phyloP scores from a whole-genome alignment of 2,329 filamentous ascomycete species.

The Aspergillus vadensis region DNA sequence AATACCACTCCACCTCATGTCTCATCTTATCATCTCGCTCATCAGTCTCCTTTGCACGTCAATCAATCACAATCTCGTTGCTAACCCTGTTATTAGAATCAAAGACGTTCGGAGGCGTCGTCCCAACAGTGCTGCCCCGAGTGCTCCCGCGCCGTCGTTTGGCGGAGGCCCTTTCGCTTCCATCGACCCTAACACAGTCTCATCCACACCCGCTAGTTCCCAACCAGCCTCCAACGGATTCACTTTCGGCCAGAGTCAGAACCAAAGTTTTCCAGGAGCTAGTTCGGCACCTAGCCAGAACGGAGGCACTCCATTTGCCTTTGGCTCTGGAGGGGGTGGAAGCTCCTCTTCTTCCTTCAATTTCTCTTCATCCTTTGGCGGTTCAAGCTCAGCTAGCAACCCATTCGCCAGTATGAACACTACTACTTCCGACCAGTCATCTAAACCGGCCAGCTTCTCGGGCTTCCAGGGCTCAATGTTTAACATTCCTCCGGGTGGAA shows the following conservation, averaged over 20 bases:
- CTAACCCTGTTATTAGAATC: slow-evolving; percentile 23
- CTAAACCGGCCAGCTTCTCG: slow-evolving; percentile 24
- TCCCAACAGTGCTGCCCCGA: slow-evolving; percentile 23
- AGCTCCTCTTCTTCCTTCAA: slow-evolving; percentile 34
- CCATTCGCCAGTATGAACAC: slow-evolving; percentile 39
- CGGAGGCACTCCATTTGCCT: slow-evolving; percentile 32
- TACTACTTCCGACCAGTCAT: slow-evolving; percentile 19
- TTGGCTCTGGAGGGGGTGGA: slow-evolving; percentile 29
- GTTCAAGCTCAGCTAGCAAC: slow-evolving; percentile 31
- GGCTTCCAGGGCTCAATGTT: slow-evolving; percentile 40
- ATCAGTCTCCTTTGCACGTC: not conserved
- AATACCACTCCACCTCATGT: not conserved
- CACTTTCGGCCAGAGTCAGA: slow-evolving; percentile 39
- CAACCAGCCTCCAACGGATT: slow-evolving; percentile 34
- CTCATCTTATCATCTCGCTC: not conserved
- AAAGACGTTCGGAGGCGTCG: slow-evolving; percentile 32
- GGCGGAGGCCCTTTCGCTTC: slow-evolving; percentile 31
- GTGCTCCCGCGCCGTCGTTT: slow-evolving; percentile 23
- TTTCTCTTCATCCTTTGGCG: slow-evolving; percentile 31
- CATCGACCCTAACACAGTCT: slow-evolving; percentile 32
- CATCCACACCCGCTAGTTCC: slow-evolving; percentile 22
- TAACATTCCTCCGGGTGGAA: slow-evolving; percentile 27
- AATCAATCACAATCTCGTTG: not conserved
- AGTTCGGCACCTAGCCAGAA: slow-evolving; percentile 27
- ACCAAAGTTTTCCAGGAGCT: slow-evolving; percentile 39